Evolutionary conservation across 306 rosid genomes (phyloP).

Genomic region (Quercus engelmannii): DNA sequence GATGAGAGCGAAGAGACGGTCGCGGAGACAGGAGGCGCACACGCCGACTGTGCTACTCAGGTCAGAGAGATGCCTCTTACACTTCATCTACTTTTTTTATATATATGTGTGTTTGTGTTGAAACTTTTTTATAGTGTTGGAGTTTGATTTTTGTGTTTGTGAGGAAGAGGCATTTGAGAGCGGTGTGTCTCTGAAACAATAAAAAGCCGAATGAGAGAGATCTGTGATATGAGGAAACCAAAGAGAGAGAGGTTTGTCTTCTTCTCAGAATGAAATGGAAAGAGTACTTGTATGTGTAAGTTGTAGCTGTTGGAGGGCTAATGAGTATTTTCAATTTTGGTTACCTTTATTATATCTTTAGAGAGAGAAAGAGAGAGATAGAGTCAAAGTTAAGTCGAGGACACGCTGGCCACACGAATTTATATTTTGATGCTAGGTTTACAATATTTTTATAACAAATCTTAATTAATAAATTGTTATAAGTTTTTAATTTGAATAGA

Average conservation of each 20-base stretch:
- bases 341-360: constrained; percentile 29
- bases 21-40: constrained; percentile 86
- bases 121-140: too few species aligned
- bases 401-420: background rate
- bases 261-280: constrained; percentile 7
- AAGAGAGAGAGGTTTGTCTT: constrained; percentile 33
- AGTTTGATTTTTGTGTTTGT: background rate
- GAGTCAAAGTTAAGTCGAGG: background rate
- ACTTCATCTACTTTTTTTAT: constrained; percentile 59
- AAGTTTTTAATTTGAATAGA: too few species aligned
- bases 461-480: fast-evolving
- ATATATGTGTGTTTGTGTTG: background rate
- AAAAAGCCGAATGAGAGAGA: constrained; percentile 25
- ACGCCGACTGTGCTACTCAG: constrained; percentile 66
- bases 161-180: too few species aligned
- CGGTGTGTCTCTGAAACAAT: background rate
- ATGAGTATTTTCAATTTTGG: constrained; percentile 1
- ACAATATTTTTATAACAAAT: fast-evolving
- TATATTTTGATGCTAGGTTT: too few species aligned
- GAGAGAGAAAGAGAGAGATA: constrained; percentile 13
- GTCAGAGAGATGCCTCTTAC: constrained; percentile 69
- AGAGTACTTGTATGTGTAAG: constrained; percentile 20
- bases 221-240: constrained; percentile 27
- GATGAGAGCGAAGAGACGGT: constrained; percentile 53
- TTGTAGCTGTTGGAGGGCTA: constrained; percentile 2